Evolutionary conservation across 2,329 filamentous ascomycete genomes (phyloP).

Genomic region (Fusarium nelsonii): DNA sequence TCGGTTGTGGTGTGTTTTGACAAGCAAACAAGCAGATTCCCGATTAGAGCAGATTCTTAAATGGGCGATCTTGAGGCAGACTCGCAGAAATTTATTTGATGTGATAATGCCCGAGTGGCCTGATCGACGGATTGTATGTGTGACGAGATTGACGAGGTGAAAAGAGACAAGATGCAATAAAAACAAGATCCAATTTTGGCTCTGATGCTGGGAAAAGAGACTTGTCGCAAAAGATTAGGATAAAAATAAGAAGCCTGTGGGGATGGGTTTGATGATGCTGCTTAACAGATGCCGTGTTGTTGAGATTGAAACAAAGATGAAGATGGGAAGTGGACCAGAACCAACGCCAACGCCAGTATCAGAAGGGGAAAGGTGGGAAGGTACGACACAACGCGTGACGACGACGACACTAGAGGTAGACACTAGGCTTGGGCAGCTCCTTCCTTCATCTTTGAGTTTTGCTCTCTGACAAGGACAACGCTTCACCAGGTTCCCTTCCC

Average conservation of each 20-base stretch:
- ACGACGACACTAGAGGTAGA: neutral
- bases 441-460: conserved; percentile 4
- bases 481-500: neutral
- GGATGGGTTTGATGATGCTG: conserved; percentile 22
- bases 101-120: conserved; percentile 30
- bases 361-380: conserved; percentile 33
- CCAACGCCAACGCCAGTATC: conserved; percentile 26
- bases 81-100: neutral
- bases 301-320: conserved; percentile 42
- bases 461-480: conserved; percentile 13
- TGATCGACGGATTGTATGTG: conserved; percentile 5
- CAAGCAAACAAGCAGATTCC: conserved; percentile 4
- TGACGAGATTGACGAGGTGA: conserved; percentile 16
- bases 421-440: too few relatives aligned
- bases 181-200: conserved; percentile 2
- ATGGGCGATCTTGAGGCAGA: conserved; percentile 5
- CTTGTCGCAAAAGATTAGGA: conserved; percentile 22
- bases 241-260: conserved; percentile 27
- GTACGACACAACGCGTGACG: conserved; percentile 27
- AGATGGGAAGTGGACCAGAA: conserved; percentile 31
- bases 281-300: conserved; percentile 13
- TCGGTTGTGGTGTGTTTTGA: conserved; percentile 40
- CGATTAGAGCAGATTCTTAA: neutral
- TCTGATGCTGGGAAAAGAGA: neutral
- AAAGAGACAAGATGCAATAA: conserved; percentile 3